Percentiles rank a stretch among this genome's conserved stretches.
Evolutionary conservation across 129 eudicot genomes (phyloP).

Genomic region (Calendula officinalis): DNA sequence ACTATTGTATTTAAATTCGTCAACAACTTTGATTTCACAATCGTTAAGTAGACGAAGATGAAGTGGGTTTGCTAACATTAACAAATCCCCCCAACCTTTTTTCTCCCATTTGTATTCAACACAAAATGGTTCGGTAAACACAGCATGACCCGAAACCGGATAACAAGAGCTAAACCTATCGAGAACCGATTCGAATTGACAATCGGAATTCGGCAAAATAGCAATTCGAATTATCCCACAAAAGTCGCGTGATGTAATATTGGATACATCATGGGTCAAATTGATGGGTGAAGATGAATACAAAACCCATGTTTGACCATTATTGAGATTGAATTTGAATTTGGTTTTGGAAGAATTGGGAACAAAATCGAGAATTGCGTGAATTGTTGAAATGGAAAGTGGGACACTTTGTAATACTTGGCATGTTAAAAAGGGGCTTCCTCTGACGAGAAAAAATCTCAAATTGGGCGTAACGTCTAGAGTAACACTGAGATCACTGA

Average conservation of each 20-base stretch:
- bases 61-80: slow-evolving; percentile 84
- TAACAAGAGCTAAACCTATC: slow-evolving; percentile 84
- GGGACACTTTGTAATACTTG: slow-evolving; percentile 22
- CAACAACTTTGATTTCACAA: slow-evolving; percentile 40
- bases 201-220: slow-evolving; percentile 39
- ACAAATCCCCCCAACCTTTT: slow-evolving; percentile 71
- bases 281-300: slow-evolving; percentile 62
- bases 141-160: slow-evolving; percentile 66
- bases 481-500: slow-evolving; percentile 69
- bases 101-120: slow-evolving; percentile 82
- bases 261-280: slow-evolving; percentile 45
- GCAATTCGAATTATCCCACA: slow-evolving; percentile 68
- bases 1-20: slow-evolving; percentile 60
- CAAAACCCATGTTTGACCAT: slow-evolving; percentile 77
- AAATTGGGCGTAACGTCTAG: slow-evolving; percentile 64
- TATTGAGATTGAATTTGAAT: slow-evolving; percentile 51
- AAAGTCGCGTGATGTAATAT: slow-evolving; percentile 45
- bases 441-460: slow-evolving; percentile 75
- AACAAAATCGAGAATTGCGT: slow-evolving; percentile 55
- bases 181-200: slow-evolving; percentile 42
- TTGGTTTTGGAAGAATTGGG: slow-evolving; percentile 49
- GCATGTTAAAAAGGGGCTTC: slow-evolving; percentile 81
- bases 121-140: slow-evolving; percentile 51
- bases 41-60: slow-evolving; percentile 58
- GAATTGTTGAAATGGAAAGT: slow-evolving; percentile 62